Conservation (phyloP, 129 eudicot genomes). For the Rutidosis leptorrhynchoides region DNA sequence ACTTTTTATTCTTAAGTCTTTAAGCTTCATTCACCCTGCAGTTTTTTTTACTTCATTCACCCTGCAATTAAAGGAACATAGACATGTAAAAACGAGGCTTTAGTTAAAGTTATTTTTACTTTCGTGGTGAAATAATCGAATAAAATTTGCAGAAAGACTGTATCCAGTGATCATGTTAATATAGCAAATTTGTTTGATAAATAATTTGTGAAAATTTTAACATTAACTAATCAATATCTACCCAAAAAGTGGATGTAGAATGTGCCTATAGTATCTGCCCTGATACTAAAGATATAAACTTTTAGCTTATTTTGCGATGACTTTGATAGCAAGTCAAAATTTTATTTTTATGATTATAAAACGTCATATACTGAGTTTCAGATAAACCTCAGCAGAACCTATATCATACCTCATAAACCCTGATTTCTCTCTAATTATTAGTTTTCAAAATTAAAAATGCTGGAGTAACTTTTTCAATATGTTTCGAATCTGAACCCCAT, state of each 20-base stretch:
- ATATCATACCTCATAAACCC: background rate
- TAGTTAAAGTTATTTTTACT: background rate
- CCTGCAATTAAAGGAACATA: conserved; percentile 39
- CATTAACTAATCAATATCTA: background rate
- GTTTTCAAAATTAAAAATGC: background rate
- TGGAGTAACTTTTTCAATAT: conserved; percentile 5
- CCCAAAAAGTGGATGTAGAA: background rate
- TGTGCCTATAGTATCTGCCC: background rate
- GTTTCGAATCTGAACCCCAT: conserved; percentile 1
- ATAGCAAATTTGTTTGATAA: background rate
- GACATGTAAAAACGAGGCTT: conserved; percentile 16
- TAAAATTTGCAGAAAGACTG: background rate
- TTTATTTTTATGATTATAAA: background rate
- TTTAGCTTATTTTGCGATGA: background rate
- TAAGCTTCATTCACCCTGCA: conserved; percentile 40
- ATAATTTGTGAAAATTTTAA: background rate
- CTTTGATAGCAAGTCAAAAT: background rate
- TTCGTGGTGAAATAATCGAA: background rate
- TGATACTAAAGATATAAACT: background rate
- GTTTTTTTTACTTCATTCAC: conserved; percentile 46
- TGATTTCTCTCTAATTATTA: background rate
- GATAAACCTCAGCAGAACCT: conserved; percentile 7
- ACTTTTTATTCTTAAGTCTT: conserved; percentile 39
- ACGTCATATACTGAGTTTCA: background rate
- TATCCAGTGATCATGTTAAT: background rate